Conservation (phyloP, 108 stramenopile genomes). For the Conticribra guillardii region DNA sequence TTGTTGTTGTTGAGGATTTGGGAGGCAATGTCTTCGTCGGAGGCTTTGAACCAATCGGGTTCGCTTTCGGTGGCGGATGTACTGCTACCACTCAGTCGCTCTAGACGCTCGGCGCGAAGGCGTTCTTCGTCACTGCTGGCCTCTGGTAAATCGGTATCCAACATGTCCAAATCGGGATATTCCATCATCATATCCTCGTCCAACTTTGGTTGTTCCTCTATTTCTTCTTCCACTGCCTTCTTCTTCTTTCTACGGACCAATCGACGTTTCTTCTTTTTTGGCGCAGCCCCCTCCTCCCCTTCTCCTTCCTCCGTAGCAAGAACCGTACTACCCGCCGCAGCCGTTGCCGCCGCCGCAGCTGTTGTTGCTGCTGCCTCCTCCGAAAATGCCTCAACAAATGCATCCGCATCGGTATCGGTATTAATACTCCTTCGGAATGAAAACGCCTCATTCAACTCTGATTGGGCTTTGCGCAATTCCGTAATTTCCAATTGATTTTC, state of each 20-base stretch:
- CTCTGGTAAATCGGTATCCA: conserved; percentile 19
- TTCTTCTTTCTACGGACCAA: conserved; percentile 41
- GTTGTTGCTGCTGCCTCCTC: conserved; percentile 7
- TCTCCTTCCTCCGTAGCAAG: conserved; percentile 31
- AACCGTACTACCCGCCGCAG: conserved; percentile 15
- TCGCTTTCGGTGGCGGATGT: conserved; percentile 2
- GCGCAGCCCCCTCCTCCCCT: conserved; percentile 12
- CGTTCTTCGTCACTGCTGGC: conserved; percentile 36
- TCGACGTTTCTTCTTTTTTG: conserved; percentile 29
- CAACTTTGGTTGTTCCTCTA: conserved; percentile 1
- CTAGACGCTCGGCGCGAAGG: conserved; percentile 58
- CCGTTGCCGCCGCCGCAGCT: conserved; percentile 25
- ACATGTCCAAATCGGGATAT: conserved; percentile 54
- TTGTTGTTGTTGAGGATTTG: conserved; percentile 15
- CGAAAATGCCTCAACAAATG: conserved; percentile 52
- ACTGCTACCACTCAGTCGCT: conserved; percentile 34
- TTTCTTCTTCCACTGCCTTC: conserved; percentile 29
- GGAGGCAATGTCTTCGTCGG: conserved; percentile 48
- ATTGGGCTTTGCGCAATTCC: conserved; percentile 83
- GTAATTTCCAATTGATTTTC: conserved; percentile 84
- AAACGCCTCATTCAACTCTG: conserved; percentile 85
- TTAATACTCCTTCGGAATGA: conserved; percentile 89
- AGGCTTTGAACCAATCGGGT: conserved; percentile 49
- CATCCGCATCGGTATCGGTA: conserved; percentile 85
- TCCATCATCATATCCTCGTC: conserved; percentile 23